phyloP scores from a whole-genome alignment of 768 basidiomycete species.

The Suillus alpinus region DNA sequence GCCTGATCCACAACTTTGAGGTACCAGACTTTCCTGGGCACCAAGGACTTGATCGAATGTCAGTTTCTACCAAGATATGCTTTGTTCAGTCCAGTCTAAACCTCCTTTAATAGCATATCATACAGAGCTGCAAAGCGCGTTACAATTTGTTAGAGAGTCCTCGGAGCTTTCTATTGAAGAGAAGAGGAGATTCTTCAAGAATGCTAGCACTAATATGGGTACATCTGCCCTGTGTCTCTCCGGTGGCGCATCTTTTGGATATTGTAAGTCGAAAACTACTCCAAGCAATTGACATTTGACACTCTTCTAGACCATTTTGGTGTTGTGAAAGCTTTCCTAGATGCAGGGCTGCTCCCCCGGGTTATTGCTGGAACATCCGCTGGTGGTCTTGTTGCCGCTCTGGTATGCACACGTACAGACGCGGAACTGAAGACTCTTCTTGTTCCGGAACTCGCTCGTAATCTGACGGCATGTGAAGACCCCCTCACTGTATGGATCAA shows the following conservation, averaged over 20 bases:
- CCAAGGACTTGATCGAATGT: conserved; percentile 89
- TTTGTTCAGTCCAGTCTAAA: conserved; percentile 3
- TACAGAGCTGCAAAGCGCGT: conserved; percentile 69
- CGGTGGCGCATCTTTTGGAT: conserved; percentile 95
- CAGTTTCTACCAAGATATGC: conserved; percentile 16
- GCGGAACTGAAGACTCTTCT: conserved; percentile 78
- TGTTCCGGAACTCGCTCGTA: conserved; percentile 80
- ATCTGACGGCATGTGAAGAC: conserved; percentile 81
- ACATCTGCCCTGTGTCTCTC: conserved; percentile 90
- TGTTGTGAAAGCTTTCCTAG: conserved; percentile 88
- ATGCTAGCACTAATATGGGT: conserved; percentile 85
- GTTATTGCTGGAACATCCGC: conserved; percentile 96
- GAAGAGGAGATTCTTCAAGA: conserved; percentile 90
- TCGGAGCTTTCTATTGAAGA: conserved; percentile 77
- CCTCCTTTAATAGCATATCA: conserved; percentile 62
- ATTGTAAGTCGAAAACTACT: conserved; percentile 55
- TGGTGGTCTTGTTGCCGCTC: conserved; percentile 74
- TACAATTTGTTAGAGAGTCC: conserved; percentile 75
- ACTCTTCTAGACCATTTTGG: conserved; percentile 72
- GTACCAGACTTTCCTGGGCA: conserved; percentile 84
- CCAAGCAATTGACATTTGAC: conserved; percentile 2
- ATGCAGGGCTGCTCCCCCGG: conserved; percentile 80
- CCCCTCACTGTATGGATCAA: conserved; percentile 64
- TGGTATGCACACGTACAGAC: conserved; percentile 86
- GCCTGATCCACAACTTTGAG: conserved; percentile 12